These are phyloP conservation scores for Biscogniauxia mediterranea DNA, from an alignment of 2,329 filamentous ascomycete species.

Conservation along the genomic window DNA sequence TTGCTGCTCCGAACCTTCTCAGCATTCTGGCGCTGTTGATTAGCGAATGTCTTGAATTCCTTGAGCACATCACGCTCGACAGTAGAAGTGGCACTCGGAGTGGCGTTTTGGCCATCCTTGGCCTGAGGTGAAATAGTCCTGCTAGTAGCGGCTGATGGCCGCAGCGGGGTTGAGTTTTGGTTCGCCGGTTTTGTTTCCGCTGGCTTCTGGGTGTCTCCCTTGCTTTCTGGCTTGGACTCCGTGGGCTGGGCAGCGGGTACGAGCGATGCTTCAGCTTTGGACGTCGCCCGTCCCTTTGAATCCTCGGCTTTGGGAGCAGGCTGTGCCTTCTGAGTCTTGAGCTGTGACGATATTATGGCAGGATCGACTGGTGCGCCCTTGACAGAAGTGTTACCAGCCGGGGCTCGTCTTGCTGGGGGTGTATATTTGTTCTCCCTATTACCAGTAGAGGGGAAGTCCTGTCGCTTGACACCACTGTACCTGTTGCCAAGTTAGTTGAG, in stretches of 20 bases:
- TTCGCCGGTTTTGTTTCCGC: conserved; percentile 25
- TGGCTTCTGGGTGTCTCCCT: conserved; percentile 28
- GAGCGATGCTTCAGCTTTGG: conserved; percentile 25
- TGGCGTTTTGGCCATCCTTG: conserved; percentile 37
- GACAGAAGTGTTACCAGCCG: conserved; percentile 69
- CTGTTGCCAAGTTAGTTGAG: conserved; percentile 39
- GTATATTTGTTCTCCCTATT: conserved; percentile 72
- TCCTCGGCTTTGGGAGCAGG: conserved; percentile 38
- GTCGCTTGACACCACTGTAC: conserved; percentile 87
- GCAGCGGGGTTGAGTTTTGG: conserved; percentile 28
- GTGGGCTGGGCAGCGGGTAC: conserved; percentile 30
- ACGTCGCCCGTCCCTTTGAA: conserved; percentile 25
- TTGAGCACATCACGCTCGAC: conserved; percentile 62
- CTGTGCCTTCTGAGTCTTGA: conserved; percentile 51
- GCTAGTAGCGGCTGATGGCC: conserved; percentile 38
- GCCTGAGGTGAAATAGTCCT: conserved; percentile 42
- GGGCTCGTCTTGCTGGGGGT: conserved; percentile 82
- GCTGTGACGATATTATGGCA: conserved; percentile 85
- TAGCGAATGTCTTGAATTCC: conserved; percentile 64
- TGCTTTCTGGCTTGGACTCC: conserved; percentile 35
- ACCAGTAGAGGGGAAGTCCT: conserved; percentile 62
- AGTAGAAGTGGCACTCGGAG: conserved; percentile 56
- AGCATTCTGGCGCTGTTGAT: conserved; percentile 51
- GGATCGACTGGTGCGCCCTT: conserved; percentile 78
- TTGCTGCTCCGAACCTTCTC: conserved; percentile 58